Percentiles rank a stretch among this genome's conserved stretches.
phyloP scores from a whole-genome alignment of 768 basidiomycete genomes.

The Mycena amicta region DNA sequence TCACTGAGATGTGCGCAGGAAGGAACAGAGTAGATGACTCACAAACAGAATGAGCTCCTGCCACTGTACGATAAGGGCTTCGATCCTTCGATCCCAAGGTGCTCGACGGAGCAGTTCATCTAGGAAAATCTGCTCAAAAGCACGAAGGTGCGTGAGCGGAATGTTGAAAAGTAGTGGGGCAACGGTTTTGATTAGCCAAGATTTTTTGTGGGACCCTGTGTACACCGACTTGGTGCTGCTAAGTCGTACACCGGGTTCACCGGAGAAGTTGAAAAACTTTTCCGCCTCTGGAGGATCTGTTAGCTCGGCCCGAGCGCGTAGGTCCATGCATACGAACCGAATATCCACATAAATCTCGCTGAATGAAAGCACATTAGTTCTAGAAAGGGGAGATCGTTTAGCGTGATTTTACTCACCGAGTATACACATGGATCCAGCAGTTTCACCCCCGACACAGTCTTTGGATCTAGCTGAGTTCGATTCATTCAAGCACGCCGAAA shows the following conservation, averaged over 20 bases:
- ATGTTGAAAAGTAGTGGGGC: slow-evolving; percentile 11
- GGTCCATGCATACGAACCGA: background rate
- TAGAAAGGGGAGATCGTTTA: background rate
- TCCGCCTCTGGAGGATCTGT: background rate
- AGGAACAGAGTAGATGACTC: slow-evolving; percentile 11
- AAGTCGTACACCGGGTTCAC: slow-evolving; percentile 15
- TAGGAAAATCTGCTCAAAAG: slow-evolving; percentile 38
- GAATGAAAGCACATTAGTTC: background rate
- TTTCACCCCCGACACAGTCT: background rate
- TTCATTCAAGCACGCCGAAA: background rate
- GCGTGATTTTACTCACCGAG: slow-evolving; percentile 2
- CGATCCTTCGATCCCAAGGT: slow-evolving; percentile 38
- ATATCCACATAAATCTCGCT: slow-evolving; percentile 12
- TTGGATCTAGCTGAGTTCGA: background rate
- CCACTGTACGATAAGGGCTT: slow-evolving; percentile 33
- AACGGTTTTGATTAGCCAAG: slow-evolving; percentile 8
- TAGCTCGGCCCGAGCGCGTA: background rate
- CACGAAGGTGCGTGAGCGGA: slow-evolving; percentile 8
- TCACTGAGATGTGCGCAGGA: slow-evolving; percentile 16
- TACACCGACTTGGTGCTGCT: slow-evolving; percentile 5
- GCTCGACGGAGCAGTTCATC: slow-evolving; percentile 34
- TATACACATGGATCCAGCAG: background rate
- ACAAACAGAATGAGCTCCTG: slow-evolving; percentile 44
- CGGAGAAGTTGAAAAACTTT: slow-evolving; percentile 12
- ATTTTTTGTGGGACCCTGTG: background rate